phyloP scores from a whole-genome alignment of 2,329 filamentous ascomycete genomes.

The Stachybotrys echinatus region DNA sequence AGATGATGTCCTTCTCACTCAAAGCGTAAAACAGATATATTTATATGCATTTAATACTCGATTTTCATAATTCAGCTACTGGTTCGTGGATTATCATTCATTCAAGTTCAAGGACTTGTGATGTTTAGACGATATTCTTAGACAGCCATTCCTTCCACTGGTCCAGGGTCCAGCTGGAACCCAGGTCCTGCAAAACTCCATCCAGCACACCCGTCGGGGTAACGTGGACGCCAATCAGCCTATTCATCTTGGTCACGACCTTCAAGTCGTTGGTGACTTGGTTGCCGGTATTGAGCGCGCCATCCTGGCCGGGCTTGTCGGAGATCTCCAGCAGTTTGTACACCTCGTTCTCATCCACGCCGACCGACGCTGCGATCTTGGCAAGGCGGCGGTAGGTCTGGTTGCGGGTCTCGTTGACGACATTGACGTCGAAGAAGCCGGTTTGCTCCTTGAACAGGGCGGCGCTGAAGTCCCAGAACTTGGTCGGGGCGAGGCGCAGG shows the following conservation, averaged over 20 bases:
- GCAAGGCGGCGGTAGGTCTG: conserved; percentile 76
- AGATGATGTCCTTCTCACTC: no score
- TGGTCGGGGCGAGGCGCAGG: conserved; percentile 59
- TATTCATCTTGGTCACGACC: conserved; percentile 71
- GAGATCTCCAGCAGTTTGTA: conserved; percentile 64
- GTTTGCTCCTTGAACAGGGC: conserved; percentile 62
- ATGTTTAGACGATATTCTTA: conserved; percentile 40
- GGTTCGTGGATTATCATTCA: no score
- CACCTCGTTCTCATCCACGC: conserved; percentile 65
- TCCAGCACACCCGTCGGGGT: conserved; percentile 88
- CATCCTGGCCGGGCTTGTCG: conserved; percentile 62
- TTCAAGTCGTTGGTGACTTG: conserved; percentile 81
- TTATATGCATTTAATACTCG: conserved; percentile 1
- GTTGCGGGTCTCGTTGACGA: conserved; percentile 82
- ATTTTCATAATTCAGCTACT: no score
- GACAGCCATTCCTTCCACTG: conserved; percentile 85
- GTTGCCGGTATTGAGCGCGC: conserved; percentile 73
- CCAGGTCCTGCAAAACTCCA: conserved; percentile 76
- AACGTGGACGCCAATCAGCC: conserved; percentile 80
- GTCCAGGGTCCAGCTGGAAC: conserved; percentile 69
- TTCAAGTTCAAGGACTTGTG: no score
- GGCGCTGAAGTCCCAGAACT: conserved; percentile 76
- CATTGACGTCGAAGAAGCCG: conserved; percentile 77
- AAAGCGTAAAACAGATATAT: no score
- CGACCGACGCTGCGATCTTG: conserved; percentile 62